Base-by-base conservation (phyloP, 495 filamentous ascomycete species). In the Podospora comata region DNA sequence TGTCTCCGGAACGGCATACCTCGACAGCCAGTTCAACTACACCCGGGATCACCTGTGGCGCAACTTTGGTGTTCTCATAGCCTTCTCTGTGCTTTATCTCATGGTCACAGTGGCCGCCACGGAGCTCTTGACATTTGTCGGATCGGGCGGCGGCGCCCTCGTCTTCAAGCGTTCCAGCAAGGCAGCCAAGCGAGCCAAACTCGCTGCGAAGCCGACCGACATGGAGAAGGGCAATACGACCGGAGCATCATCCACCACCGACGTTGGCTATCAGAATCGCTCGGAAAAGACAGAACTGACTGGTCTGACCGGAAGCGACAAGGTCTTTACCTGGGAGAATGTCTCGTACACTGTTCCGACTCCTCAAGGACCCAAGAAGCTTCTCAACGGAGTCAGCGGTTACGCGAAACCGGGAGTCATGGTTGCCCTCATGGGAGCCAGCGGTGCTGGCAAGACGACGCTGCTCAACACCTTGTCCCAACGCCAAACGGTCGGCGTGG, bases 391-490 rank as follows among this genome's bases (percentile, higher is more conserved):
- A 11, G 85, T 95, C 62, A 86, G 84, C 61, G 92, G 92, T 2
- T 94, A 88, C 74, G 91, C 88, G 20, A 94, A 92, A 76, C 92
- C 92, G 0, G 92, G 92, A 19, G 79, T 89, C 19, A 87, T 96
- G 84, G 88, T 91, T 57, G 92, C 92, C 5, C 77, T 94, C 26
- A 92, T 96, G 86, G 93, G 93, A 60, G 92, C 91, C 19, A 92
- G 89, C 11, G 93, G 93, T 60, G 93, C 93, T 20, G 93, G 91
- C 39, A 91, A 91, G 74, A 90, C 89, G 0, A 89, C 88, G 0
- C 79, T 91, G 0, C 79, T 90, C 26, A 84, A 91, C 77, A 84
- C 85, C 0, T 76, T 97, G 18, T 88, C 91, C 4, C 92, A 96
- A 70, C 87, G 92, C 13, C 87, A 92, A 74, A 88, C 83, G 19